Evolutionary conservation across 2,329 filamentous ascomycete species (phyloP).

Genomic region (Microsporum canis): DNA sequence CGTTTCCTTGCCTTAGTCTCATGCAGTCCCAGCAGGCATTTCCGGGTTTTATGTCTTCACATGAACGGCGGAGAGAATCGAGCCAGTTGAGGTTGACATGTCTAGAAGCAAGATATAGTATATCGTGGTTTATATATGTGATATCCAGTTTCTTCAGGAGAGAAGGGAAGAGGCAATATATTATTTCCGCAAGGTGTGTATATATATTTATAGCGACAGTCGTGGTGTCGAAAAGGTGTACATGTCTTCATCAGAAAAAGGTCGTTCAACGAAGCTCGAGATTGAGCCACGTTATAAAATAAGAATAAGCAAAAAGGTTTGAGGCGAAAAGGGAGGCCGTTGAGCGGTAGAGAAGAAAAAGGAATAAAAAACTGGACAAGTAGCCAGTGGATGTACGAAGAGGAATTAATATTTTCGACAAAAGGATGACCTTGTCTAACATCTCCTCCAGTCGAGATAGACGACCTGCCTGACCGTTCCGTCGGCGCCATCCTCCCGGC

Average conservation of each 20-base stretch:
- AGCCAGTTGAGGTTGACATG: not conserved
- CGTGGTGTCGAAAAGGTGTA: not conserved
- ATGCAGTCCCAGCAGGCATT: not conserved
- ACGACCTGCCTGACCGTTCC: not conserved
- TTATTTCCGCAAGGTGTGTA: not conserved
- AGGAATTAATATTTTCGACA: not conserved
- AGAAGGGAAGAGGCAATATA: not conserved
- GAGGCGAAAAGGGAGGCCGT: not conserved
- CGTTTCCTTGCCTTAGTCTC: not conserved
- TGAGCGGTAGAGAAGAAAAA: not conserved
- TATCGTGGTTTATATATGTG: not conserved
- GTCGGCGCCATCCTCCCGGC: not conserved
- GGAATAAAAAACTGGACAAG: not conserved
- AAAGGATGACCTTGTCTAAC: not conserved
- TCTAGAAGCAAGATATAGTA: not conserved
- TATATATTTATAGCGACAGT: conserved; percentile 1
- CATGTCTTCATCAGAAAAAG: not conserved
- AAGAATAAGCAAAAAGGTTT: not conserved
- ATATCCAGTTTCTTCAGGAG: not conserved
- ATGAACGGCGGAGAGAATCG: not conserved
- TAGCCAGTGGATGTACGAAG: not conserved
- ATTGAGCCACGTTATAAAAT: not conserved
- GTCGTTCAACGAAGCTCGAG: conserved; percentile 1
- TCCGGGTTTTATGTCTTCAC: not conserved
- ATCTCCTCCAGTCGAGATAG: conserved; percentile 2